phyloP scores from a whole-genome alignment of 352 stramenopile genomes.

The Globisporangium nagaii region DNA sequence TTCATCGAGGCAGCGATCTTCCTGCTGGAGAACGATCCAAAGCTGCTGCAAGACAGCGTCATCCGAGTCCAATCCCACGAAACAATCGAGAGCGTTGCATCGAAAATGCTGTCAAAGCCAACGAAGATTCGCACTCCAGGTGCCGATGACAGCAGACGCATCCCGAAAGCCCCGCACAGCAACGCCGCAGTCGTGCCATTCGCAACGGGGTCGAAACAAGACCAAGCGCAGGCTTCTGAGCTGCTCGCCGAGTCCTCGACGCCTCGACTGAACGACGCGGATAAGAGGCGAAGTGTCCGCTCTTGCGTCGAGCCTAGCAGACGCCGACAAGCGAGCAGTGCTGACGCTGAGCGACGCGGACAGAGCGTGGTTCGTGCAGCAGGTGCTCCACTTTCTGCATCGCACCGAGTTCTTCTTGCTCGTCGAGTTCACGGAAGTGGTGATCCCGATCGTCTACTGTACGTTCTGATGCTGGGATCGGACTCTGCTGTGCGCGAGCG shows the following conservation, averaged over 20 bases:
- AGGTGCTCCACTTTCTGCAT: constrained; percentile 5
- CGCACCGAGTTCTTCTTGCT: constrained; percentile 17
- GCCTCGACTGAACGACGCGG: no score
- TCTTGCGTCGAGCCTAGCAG: background rate
- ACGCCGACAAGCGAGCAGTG: background rate
- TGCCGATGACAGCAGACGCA: no score
- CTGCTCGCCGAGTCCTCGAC: no score
- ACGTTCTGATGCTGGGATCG: no score
- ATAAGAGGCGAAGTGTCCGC: no score
- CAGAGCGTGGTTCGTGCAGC: background rate
- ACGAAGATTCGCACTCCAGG: no score
- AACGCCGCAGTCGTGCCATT: no score
- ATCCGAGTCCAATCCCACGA: background rate
- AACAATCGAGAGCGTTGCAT: background rate
- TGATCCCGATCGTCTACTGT: constrained; percentile 19
- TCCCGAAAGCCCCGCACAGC: no score
- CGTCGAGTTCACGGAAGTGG: constrained; percentile 14
- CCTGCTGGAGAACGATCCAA: background rate
- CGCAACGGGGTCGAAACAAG: no score
- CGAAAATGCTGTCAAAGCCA: no score
- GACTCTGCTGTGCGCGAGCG: no score
- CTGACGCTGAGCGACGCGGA: background rate
- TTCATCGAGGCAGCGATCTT: background rate
- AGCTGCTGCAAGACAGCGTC: background rate
- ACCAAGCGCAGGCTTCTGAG: no score